Percentiles rank a stretch among this genome's conserved stretches.
Evolutionary conservation across 495 filamentous ascomycete genomes (phyloP).

Genomic region (Talaromyces borbonicus): DNA sequence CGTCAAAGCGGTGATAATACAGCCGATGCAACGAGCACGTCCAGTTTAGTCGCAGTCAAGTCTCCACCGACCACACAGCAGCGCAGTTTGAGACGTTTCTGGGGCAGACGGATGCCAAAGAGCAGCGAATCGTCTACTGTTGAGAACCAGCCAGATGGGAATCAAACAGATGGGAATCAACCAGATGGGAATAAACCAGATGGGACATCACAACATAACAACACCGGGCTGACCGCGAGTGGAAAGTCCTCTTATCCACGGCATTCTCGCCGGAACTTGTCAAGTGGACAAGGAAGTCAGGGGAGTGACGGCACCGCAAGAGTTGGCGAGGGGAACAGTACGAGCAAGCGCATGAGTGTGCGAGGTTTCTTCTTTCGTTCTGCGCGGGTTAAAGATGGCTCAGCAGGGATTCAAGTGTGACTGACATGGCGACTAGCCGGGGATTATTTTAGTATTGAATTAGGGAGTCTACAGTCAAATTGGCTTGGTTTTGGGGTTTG

Average conservation of each 20-base stretch:
- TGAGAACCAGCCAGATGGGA: not conserved
- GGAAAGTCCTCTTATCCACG: not conserved
- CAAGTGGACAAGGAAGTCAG: not conserved
- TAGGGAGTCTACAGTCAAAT: too few species aligned
- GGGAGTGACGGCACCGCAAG: not conserved
- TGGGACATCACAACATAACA: too few species aligned
- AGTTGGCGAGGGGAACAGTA: not conserved
- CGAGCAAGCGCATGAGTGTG: conserved; percentile 2
- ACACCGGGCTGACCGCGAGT: too few species aligned
- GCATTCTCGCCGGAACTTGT: not conserved
- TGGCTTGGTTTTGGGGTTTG: too few species aligned
- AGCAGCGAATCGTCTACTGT: not conserved
- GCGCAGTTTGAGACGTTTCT: not conserved
- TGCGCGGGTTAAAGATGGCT: not conserved
- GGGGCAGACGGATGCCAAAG: not conserved
- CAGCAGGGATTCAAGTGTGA: not conserved
- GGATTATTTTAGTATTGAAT: not conserved
- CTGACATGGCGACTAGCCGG: not conserved
- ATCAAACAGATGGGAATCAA: not conserved
- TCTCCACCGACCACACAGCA: not conserved
- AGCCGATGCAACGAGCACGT: too few species aligned
- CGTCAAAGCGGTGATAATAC: too few species aligned
- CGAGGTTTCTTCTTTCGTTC: conserved; percentile 5
- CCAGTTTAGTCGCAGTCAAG: too few species aligned
- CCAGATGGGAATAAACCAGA: not conserved